phyloP scores from a whole-genome alignment of 129 eudicot species.

The Artemisia annua region DNA sequence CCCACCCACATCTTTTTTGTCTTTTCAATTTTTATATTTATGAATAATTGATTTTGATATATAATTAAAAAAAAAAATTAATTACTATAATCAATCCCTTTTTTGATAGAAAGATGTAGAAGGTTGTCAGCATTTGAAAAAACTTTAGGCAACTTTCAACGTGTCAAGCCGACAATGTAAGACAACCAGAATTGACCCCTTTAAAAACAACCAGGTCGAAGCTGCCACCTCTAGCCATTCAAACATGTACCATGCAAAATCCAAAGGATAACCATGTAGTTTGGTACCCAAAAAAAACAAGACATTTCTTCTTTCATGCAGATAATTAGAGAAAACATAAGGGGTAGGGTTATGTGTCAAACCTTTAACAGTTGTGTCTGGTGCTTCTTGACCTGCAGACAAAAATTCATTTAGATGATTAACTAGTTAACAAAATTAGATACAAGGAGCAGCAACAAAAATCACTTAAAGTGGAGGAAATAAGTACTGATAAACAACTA shows the following conservation, averaged over 20 bases:
- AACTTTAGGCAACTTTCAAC: background rate
- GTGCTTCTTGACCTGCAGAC: slow-evolving; percentile 80
- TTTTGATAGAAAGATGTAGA: too few species aligned
- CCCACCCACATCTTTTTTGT: background rate
- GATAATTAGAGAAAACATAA: background rate
- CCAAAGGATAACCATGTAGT: slow-evolving; percentile 21
- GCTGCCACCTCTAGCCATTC: background rate
- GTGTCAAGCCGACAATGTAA: background rate
- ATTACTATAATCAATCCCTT: too few species aligned
- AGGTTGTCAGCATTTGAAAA: background rate
- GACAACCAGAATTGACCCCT: background rate
- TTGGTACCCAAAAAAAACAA: background rate
- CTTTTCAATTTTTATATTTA: background rate
- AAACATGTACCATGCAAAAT: background rate
- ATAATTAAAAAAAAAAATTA: too few species aligned
- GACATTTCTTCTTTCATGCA: background rate
- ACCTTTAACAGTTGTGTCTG: slow-evolving; percentile 95
- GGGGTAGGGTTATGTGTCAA: slow-evolving; percentile 11
- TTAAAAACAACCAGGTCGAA: background rate
- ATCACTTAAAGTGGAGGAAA: background rate
- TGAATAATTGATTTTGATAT: too few species aligned
- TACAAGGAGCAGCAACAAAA: background rate
- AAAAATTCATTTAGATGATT: background rate
- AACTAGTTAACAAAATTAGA: slow-evolving; percentile 17
- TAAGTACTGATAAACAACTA: background rate